Conservation (phyloP, 2,329 filamentous ascomycete genomes). For the Alternaria sp. region DNA sequence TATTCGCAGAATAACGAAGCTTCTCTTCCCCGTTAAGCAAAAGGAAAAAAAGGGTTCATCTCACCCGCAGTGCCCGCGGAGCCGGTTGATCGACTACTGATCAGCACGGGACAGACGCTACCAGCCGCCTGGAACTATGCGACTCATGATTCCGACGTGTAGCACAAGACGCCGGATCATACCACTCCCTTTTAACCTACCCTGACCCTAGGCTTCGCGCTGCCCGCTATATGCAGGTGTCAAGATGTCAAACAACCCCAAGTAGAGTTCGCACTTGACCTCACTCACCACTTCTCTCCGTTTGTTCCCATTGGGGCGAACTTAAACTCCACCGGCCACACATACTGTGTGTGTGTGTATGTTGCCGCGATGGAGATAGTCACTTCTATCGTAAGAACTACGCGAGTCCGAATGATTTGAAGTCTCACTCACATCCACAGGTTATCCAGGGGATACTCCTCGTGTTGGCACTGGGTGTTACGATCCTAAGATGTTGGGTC, state of each 20-base stretch:
- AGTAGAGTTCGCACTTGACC: background rate
- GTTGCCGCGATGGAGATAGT: slow-evolving; percentile 2
- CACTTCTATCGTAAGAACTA: slow-evolving; percentile 3
- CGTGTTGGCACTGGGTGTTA: slow-evolving; percentile 19
- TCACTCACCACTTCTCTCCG: background rate
- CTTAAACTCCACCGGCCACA: background rate
- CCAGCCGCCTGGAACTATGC: slow-evolving; percentile 1
- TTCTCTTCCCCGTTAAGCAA: background rate
- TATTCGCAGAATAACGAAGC: background rate
- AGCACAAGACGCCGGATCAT: background rate
- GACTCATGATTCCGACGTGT: background rate
- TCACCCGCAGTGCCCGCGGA: background rate
- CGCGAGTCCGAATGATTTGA: background rate
- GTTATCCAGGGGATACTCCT: slow-evolving; percentile 22
- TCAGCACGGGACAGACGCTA: slow-evolving; percentile 7
- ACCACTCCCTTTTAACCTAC: slow-evolving; percentile 2
- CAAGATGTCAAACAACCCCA: slow-evolving; percentile 1
- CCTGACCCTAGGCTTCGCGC: background rate
- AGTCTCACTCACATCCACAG: slow-evolving; percentile 5
- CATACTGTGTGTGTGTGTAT: background rate
- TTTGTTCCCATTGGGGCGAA: background rate
- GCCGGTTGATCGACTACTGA: background rate
- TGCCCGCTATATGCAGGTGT: background rate
- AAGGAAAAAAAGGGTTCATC: background rate
- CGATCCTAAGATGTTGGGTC: slow-evolving; percentile 24